Evolutionary conservation across 78 protist species (phyloP).

Genomic region (slime mould (Dictyostelium discoideum)): dicty_2.7 NC_007090.3:2681001-2681500

Average conservation of each 20-base stretch:
- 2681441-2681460: slow-evolving; percentile 95
- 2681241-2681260: slow-evolving; percentile 74
- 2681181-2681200: slow-evolving; percentile 89
- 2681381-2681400: slow-evolving; percentile 98
- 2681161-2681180: slow-evolving; percentile 83
- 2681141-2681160: slow-evolving; percentile 89
- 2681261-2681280: slow-evolving; percentile 48
- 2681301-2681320: slow-evolving; percentile 83
- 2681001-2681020: slow-evolving; percentile 92
- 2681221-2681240: slow-evolving; percentile 91
- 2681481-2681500: slow-evolving; percentile 97
- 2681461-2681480: slow-evolving; percentile 98
- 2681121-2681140: slow-evolving; percentile 95
- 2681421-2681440: slow-evolving; percentile 85
- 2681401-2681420: slow-evolving; percentile 97
- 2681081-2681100: slow-evolving; percentile 73
- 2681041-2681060: slow-evolving; percentile 46
- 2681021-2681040: slow-evolving; percentile 94
- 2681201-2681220: slow-evolving; percentile 96
- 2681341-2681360: slow-evolving; percentile 86
- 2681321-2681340: slow-evolving; percentile 95
- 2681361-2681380: slow-evolving; percentile 98
- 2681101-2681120: slow-evolving; percentile 93
- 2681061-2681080: slow-evolving; percentile 19
- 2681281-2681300: slow-evolving; percentile 81